Conservation (phyloP, 352 stramenopile genomes). For the Chrysophaeum taylorii region DNA sequence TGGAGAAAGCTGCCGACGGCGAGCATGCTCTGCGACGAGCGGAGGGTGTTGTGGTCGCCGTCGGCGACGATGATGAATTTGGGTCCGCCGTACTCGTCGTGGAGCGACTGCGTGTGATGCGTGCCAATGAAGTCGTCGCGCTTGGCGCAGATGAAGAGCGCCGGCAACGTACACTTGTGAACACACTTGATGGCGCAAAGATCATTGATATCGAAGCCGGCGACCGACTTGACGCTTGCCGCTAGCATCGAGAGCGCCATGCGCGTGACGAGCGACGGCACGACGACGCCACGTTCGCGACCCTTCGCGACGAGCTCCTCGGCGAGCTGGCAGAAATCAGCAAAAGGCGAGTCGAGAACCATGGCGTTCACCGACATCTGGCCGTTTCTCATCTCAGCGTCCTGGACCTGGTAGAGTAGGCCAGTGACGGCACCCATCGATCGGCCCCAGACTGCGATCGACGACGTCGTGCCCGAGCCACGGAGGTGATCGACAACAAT, state of each 20-base stretch:
- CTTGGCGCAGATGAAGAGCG: slow-evolving; percentile 84
- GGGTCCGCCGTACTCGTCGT: slow-evolving; percentile 83
- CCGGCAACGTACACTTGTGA: slow-evolving; percentile 84
- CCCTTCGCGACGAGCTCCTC: slow-evolving; percentile 68
- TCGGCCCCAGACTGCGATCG: slow-evolving; percentile 89
- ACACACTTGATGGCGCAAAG: slow-evolving; percentile 43
- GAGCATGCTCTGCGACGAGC: neutral
- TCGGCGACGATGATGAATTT: slow-evolving; percentile 81
- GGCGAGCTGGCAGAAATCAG: slow-evolving; percentile 83
- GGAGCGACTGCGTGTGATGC: slow-evolving; percentile 50
- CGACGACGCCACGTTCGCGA: slow-evolving; percentile 73
- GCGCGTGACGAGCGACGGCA: slow-evolving; percentile 75
- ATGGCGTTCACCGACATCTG: slow-evolving; percentile 77
- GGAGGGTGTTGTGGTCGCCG: slow-evolving; percentile 82
- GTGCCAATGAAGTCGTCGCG: slow-evolving; percentile 86
- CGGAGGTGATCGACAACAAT: slow-evolving; percentile 83
- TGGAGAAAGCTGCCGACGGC: neutral
- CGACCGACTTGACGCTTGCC: neutral
- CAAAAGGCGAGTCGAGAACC: slow-evolving; percentile 92
- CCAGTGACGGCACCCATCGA: slow-evolving; percentile 95
- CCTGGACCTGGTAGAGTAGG: slow-evolving; percentile 40
- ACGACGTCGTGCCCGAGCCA: slow-evolving; percentile 66
- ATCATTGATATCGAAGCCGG: neutral
- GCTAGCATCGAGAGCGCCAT: slow-evolving; percentile 58
- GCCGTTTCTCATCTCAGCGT: too few relatives aligned